Evolutionary conservation across 75 land plant genomes (phyloP).

Genomic region (Larix kaempferi): DNA sequence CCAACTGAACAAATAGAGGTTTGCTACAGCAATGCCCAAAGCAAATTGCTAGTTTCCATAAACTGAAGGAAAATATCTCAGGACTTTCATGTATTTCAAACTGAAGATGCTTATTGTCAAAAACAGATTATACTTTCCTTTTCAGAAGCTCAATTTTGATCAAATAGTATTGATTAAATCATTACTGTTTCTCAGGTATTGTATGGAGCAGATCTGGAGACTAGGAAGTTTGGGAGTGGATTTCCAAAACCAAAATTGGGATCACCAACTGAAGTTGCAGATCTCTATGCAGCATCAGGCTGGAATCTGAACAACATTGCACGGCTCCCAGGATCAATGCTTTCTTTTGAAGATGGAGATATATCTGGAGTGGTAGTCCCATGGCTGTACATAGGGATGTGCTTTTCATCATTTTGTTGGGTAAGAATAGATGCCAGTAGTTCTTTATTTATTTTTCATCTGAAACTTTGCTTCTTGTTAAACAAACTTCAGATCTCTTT

Average conservation of each 20-base stretch:
- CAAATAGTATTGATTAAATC: not conserved
- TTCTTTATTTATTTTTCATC: not conserved
- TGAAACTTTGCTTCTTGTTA: not conserved
- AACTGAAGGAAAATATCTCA: not conserved
- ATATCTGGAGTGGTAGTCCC: slow-evolving; percentile 94
- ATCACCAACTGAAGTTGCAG: slow-evolving; percentile 14
- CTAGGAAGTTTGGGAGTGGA: slow-evolving; percentile 79
- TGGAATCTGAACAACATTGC: slow-evolving; percentile 96
- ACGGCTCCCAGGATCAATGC: slow-evolving; percentile 82
- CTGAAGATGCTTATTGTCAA: not conserved
- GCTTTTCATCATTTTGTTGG: slow-evolving; percentile 99
- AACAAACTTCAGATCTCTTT: not conserved
- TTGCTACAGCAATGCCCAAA: not conserved
- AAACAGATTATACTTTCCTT: not conserved
- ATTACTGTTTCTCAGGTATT: slow-evolving; percentile 49
- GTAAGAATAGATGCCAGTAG: slow-evolving; percentile 37
- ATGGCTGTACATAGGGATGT: slow-evolving; percentile 98
- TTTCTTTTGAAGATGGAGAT: slow-evolving; percentile 70
- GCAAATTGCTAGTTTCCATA: not conserved
- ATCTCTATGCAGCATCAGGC: slow-evolving; percentile 69
- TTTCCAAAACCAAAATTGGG: slow-evolving; percentile 64
- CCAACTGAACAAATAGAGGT: slow-evolving; percentile 93
- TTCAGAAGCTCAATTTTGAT: not conserved
- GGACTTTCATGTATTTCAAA: not conserved
- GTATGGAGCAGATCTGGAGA: slow-evolving; percentile 96